These are phyloP conservation scores for Pachysolen tannophilus DNA, from an alignment of 805 yeast species.

Conservation along the genomic window DNA sequence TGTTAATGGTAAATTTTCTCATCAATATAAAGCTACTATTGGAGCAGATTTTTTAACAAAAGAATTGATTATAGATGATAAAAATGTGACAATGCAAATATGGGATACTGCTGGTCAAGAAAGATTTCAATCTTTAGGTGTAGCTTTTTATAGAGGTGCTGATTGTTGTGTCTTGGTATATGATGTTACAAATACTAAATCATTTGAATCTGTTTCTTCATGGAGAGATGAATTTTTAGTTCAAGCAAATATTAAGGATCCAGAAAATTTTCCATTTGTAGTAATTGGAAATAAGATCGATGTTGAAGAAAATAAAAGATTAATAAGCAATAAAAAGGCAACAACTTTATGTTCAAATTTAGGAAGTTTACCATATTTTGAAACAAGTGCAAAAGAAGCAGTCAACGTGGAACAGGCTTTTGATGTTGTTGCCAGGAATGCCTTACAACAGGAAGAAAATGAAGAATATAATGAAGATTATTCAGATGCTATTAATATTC, in stretches of 20 bases:
- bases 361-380: conserved; percentile 81
- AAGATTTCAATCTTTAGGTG: conserved; percentile 92
- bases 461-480: conserved; percentile 90
- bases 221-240: conserved; percentile 96
- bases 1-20: conserved; percentile 88
- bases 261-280: conserved; percentile 93
- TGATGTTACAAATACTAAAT: conserved; percentile 92
- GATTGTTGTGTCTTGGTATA: conserved; percentile 96
- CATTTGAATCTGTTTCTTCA: conserved; percentile 78
- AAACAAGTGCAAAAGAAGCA: conserved; percentile 96
- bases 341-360: conserved; percentile 32
- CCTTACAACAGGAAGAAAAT: conserved; percentile 89
- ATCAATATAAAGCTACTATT: conserved; percentile 95
- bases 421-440: conserved; percentile 92
- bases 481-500: conserved; percentile 93
- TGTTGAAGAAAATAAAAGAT: conserved; percentile 83
- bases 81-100: conserved; percentile 72
- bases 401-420: conserved; percentile 93
- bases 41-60: conserved; percentile 96
- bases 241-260: conserved; percentile 89
- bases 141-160: conserved; percentile 95
- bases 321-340: conserved; percentile 50
- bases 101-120: conserved; percentile 99
- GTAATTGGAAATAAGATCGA: conserved; percentile 93
- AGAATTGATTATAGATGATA: conserved; percentile 80